A percentile compares a stretch with the other conserved stretches of the same genome.
Evolutionary conservation across 352 stramenopile species (phyloP).

Genomic region (Thraustotheca clavata): DNA sequence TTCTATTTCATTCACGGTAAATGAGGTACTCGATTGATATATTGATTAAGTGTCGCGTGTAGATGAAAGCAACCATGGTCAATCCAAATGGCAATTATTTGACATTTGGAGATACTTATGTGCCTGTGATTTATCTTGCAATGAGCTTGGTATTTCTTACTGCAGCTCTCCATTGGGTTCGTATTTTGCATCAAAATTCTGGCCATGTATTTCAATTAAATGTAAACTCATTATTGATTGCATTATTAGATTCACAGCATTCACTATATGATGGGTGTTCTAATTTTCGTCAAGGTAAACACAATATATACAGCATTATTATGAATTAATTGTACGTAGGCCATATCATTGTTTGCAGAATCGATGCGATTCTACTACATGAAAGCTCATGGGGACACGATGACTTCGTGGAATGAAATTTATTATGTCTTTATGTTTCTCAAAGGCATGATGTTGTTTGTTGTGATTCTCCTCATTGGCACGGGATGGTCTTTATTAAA

Average conservation of each 20-base stretch:
- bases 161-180: conserved; percentile 50
- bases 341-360: conserved; percentile 90
- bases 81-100: conserved; percentile 80
- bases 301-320: too few relatives aligned
- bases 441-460: conserved; percentile 95
- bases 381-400: conserved; percentile 87
- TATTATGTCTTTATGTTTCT: conserved; percentile 95
- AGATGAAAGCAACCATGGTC: conserved; percentile 78
- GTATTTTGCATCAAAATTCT: conserved; percentile 44
- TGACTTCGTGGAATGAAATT: conserved; percentile 87
- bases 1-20: conserved; percentile 82
- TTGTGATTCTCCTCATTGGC: conserved; percentile 96
- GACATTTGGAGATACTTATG: conserved; percentile 62
- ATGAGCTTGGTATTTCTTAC: conserved; percentile 66
- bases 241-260: conserved; percentile 80
- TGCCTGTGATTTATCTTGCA: conserved; percentile 80
- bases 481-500: conserved; percentile 97
- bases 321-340: conserved; percentile 17
- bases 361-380: conserved; percentile 95
- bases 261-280: conserved; percentile 93
- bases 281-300: conserved; percentile 87
- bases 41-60: conserved; percentile 24
- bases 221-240: conserved; percentile 2
- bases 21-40: conserved; percentile 21
- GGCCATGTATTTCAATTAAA: conserved; percentile 60